Evolutionary conservation across 2,329 filamentous ascomycete genomes (phyloP).

Genomic region (Nannizzia gypsea): DNA sequence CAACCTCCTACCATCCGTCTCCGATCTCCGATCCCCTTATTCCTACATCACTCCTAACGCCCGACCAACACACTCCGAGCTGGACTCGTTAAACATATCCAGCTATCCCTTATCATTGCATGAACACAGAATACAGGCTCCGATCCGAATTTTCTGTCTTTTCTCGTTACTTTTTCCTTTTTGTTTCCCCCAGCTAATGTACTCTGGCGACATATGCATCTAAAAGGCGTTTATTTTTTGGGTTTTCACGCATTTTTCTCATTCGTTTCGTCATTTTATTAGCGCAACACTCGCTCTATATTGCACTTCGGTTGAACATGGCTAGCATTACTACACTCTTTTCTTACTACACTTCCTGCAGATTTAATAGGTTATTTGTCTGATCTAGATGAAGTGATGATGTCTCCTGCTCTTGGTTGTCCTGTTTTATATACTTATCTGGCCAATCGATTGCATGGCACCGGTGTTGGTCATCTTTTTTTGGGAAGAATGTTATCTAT

Average conservation of each 20-base stretch:
- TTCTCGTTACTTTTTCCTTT: neutral
- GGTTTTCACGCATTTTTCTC: neutral
- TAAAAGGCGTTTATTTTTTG: neutral
- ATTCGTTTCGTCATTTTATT: neutral
- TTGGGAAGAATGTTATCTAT: neutral
- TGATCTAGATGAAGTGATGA: slow-evolving; percentile 1
- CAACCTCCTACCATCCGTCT: neutral
- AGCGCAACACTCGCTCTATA: neutral
- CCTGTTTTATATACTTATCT: neutral
- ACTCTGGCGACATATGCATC: neutral
- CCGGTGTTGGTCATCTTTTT: neutral
- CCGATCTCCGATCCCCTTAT: neutral
- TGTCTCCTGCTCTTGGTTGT: neutral
- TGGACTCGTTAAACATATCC: neutral
- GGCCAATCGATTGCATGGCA: neutral
- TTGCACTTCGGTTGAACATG: neutral
- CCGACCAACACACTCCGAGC: neutral
- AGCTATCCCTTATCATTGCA: neutral
- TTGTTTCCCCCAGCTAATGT: neutral
- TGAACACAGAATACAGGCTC: neutral
- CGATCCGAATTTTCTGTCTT: neutral
- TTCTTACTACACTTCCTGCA: neutral
- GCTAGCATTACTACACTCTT: slow-evolving; percentile 1
- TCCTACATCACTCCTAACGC: neutral
- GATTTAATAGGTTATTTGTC: neutral